phyloP scores from a whole-genome alignment of 257 asterid species.

The Jacaranda mimosifolia region DNA sequence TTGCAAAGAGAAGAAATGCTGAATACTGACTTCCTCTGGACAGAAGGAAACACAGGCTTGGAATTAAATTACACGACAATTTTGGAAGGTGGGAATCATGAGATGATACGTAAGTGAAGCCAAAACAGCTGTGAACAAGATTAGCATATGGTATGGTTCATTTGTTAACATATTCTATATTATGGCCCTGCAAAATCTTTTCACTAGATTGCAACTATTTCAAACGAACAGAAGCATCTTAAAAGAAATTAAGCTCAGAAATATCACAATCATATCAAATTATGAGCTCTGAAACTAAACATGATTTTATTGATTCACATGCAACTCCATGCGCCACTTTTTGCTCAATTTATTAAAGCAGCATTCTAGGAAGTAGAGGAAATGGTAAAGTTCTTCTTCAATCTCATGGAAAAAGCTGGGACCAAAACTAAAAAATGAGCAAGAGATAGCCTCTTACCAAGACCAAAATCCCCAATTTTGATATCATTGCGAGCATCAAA shows the following conservation, averaged over 20 bases:
- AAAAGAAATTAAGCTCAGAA: conserved; percentile 14
- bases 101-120: too few relatives aligned
- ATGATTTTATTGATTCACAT: conserved; percentile 15
- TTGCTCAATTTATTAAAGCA: conserved; percentile 3
- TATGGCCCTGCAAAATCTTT: too few relatives aligned
- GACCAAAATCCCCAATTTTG: conserved; percentile 99
- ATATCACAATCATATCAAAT: conserved; percentile 14
- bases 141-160: too few relatives aligned
- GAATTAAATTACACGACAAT: too few relatives aligned
- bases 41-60: too few relatives aligned
- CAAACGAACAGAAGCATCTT: conserved; percentile 12
- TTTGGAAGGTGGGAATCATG: too few relatives aligned
- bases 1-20: too few relatives aligned
- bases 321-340: conserved; percentile 13
- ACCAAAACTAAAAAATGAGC: conserved; percentile 11
- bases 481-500: conserved; percentile 96
- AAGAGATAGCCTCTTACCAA: conserved; percentile 68
- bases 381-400: neutral
- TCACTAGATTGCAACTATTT: conserved; percentile 1
- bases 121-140: too few relatives aligned
- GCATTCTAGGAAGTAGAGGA: conserved; percentile 11
- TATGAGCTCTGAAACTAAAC: conserved; percentile 8
- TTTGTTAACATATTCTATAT: too few relatives aligned
- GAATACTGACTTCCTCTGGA: too few relatives aligned
- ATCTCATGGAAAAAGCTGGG: neutral